Evolutionary conservation across 202 grass and related monocot species (phyloP), one percentile per base, ranked within the genome.

Genomic region (Eragrostis tef): DNA sequence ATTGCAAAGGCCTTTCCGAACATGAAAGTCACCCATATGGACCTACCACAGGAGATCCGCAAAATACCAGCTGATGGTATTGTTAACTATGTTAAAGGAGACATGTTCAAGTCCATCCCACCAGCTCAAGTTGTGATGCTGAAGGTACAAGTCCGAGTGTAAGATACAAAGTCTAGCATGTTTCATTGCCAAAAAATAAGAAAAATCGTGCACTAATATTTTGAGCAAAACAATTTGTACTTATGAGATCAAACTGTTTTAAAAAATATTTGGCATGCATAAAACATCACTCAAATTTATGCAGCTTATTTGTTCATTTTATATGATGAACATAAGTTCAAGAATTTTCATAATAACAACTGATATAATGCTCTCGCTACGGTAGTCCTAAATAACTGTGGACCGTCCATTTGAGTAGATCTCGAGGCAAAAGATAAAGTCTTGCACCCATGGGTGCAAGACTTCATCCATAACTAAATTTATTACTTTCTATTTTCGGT

Each of bases 81-180:
- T 0, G 12, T 85, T 0, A 84, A 69, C 14, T 84, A 84, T 19
- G 73, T 84, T 70, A 41, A 52, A 0, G 73, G 82, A 20, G 83
- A 85, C 67, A 78, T 85, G 74, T 85, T 85, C 17, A 48, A 79
- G 27, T 71, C 24, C 56, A 29, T 85, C 24, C 70, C 70, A n/a
- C 61, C 9, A 19, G 70, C 77, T 59, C 70, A 80, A 68, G 70
- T 65, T 0, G 83, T 79, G 48, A 7, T 29, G 10, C 84, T 86
- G 11, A 80, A 80, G 77, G 84, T 80, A 31, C 8, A 39, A 3
- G 2, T 39, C 34, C 3, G 2, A 39, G 34, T 34, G 2, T 5
- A 39, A 5, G 34, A 39, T 39, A 39, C 34, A 11, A 24, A 11
- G 3, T 12, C 1, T 3, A 11, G 5, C 9, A 0, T 26, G 13